phyloP scores from a whole-genome alignment of 768 basidiomycete species.

The Auricularia sp. region DNA sequence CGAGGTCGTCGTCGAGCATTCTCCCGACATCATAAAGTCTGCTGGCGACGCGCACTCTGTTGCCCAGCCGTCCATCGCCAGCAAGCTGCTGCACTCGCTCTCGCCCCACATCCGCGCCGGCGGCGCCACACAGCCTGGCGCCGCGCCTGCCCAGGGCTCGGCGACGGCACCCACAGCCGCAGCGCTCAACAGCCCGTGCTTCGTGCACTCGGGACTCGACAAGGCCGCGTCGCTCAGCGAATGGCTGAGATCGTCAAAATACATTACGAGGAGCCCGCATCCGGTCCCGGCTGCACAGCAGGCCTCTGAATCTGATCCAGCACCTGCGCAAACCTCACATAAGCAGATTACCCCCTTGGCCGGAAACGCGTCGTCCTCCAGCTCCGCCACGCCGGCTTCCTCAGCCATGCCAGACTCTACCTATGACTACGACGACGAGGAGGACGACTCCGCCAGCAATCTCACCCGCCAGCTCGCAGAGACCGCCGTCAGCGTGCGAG shows the following conservation, averaged over 20 bases:
- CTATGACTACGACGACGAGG: constrained; percentile 25
- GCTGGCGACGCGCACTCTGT: not conserved
- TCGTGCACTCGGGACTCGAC: constrained; percentile 87
- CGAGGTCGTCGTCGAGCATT: constrained; percentile 5
- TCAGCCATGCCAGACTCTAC: constrained; percentile 15
- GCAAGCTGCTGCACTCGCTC: not conserved
- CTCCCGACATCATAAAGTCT: not conserved
- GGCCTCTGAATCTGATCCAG: constrained; percentile 12
- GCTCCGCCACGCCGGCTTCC: constrained; percentile 15
- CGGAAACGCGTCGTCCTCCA: constrained; percentile 11
- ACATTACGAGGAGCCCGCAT: constrained; percentile 25
- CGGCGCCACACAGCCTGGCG: not conserved
- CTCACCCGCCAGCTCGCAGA: constrained; percentile 90
- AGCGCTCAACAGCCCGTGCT: constrained; percentile 67
- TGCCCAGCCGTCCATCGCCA: not conserved
- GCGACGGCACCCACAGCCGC: constrained; percentile 11
- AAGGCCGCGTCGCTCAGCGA: constrained; percentile 68
- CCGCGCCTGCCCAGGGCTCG: not conserved
- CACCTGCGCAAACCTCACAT: constrained; percentile 11
- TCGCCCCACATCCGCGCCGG: not conserved
- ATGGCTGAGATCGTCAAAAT: constrained; percentile 41
- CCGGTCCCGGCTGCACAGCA: constrained; percentile 2
- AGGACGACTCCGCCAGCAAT: constrained; percentile 63
- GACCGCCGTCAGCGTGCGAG: constrained; percentile 92
- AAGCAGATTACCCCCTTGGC: constrained; percentile 7